Conservation (phyloP, 2,329 filamentous ascomycete species). For the Basipetospora sp. region DNA sequence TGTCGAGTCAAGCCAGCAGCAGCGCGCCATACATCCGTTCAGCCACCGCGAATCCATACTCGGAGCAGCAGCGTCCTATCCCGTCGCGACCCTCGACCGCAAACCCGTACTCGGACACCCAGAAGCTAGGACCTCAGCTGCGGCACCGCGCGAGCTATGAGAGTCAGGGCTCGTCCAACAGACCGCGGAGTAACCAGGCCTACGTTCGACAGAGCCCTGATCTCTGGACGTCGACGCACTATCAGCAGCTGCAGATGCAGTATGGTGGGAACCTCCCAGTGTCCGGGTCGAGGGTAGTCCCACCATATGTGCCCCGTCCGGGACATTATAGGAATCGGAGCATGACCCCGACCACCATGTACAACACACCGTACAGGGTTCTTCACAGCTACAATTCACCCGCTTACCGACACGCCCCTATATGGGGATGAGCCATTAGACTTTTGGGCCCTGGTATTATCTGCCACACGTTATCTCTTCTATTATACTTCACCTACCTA, state of each 20-base stretch:
- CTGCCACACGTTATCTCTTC: too few species aligned
- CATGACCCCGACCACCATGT: slow-evolving; percentile 15
- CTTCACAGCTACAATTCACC: slow-evolving; percentile 46
- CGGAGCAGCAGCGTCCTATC: slow-evolving; percentile 4
- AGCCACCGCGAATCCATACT: slow-evolving; percentile 5
- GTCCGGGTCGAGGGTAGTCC: slow-evolving; percentile 11
- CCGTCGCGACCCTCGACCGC: slow-evolving; percentile 5
- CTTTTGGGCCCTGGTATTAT: too few species aligned
- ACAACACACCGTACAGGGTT: slow-evolving; percentile 30
- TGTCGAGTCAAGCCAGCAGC: slow-evolving; percentile 13
- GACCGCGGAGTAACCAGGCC: background rate
- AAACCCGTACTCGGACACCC: slow-evolving; percentile 2
- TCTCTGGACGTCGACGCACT: slow-evolving; percentile 9
- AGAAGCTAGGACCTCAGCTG: slow-evolving; percentile 8
- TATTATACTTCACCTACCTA: too few species aligned
- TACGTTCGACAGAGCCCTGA: slow-evolving; percentile 9
- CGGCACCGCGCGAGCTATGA: slow-evolving; percentile 21
- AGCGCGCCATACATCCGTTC: slow-evolving; percentile 6
- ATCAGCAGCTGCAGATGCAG: slow-evolving; percentile 10
- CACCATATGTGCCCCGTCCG: slow-evolving; percentile 19
- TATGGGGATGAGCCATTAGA: slow-evolving; percentile 32
- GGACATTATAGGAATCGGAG: slow-evolving; percentile 26
- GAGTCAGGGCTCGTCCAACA: background rate
- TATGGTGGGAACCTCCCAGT: slow-evolving; percentile 5
- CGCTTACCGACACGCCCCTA: slow-evolving; percentile 37